phyloP scores from a whole-genome alignment of 2,329 filamentous ascomycete genomes.

The Hymenoscyphus infarciens region DNA sequence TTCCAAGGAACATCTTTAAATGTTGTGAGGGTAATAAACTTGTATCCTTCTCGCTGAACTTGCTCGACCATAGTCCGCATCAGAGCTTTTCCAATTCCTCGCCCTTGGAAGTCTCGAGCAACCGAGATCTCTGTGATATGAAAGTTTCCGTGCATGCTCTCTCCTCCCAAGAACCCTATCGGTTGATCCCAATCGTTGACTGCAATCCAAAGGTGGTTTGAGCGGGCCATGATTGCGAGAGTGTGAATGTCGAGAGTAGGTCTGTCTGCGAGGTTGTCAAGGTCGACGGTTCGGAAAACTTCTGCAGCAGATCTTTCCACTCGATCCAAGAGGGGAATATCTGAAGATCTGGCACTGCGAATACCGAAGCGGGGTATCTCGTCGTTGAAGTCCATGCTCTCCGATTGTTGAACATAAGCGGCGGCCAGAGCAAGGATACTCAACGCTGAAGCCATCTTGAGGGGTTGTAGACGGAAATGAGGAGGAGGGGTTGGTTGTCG shows the following conservation, averaged over 20 bases:
- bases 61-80: slow-evolving; percentile 31
- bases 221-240: slow-evolving; percentile 24
- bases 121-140: slow-evolving; percentile 34
- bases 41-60: slow-evolving; percentile 28
- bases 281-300: slow-evolving; percentile 26
- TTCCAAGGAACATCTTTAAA: slow-evolving; percentile 32
- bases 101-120: slow-evolving; percentile 29
- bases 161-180: slow-evolving; percentile 31
- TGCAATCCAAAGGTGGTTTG: slow-evolving; percentile 32
- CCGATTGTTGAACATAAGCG: slow-evolving; percentile 28
- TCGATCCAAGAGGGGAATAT: slow-evolving; percentile 30
- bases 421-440: slow-evolving; percentile 31
- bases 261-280: slow-evolving; percentile 26
- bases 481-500: background rate
- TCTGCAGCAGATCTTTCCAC: slow-evolving; percentile 33
- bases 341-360: slow-evolving; percentile 27
- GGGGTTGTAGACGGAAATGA: background rate
- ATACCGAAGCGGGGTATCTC: slow-evolving; percentile 22
- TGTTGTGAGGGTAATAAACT: slow-evolving; percentile 31
- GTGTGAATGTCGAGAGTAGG: slow-evolving; percentile 25
- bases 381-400: slow-evolving; percentile 18
- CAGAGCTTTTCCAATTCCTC: slow-evolving; percentile 31
- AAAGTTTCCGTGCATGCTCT: slow-evolving; percentile 31
- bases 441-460: slow-evolving; percentile 26
- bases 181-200: slow-evolving; percentile 28